phyloP scores from a whole-genome alignment of 805 yeast species.

The Schwanniomyces yamadae region DNA sequence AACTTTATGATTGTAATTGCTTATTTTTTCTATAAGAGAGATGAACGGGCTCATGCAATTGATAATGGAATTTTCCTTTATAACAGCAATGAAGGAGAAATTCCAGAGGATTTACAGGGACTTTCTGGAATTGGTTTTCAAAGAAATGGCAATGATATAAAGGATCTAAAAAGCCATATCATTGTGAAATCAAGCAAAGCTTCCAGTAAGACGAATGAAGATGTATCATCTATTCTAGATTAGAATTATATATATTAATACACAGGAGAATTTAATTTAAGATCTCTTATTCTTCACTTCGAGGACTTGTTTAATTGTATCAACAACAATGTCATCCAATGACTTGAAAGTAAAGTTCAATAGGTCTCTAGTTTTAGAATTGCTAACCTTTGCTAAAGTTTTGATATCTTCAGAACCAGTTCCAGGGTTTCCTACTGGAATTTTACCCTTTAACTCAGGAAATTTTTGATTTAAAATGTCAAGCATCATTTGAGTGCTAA shows the following conservation, averaged over 20 bases:
- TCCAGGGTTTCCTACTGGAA: slow-evolving; percentile 36
- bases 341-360: slow-evolving; percentile 38
- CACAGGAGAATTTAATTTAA: neutral
- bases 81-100: slow-evolving; percentile 19
- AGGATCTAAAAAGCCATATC: too few species aligned
- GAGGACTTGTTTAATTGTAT: slow-evolving; percentile 35
- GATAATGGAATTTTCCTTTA: slow-evolving; percentile 50
- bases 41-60: slow-evolving; percentile 46
- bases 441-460: slow-evolving; percentile 23
- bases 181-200: too few species aligned
- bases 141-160: too few species aligned
- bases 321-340: slow-evolving; percentile 40
- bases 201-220: too few species aligned
- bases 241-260: neutral
- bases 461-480: slow-evolving; percentile 20
- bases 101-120: neutral
- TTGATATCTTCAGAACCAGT: slow-evolving; percentile 26
- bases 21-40: slow-evolving; percentile 39
- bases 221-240: too few species aligned
- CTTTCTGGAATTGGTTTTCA: too few species aligned
- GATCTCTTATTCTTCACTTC: slow-evolving; percentile 1
- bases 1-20: slow-evolving; percentile 21
- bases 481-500: slow-evolving; percentile 20
- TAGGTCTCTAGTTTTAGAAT: slow-evolving; percentile 31
- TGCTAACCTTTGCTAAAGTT: slow-evolving; percentile 30